Conservation (phyloP, 1,139 yeast species). For the Blastobotrys apis region DNA sequence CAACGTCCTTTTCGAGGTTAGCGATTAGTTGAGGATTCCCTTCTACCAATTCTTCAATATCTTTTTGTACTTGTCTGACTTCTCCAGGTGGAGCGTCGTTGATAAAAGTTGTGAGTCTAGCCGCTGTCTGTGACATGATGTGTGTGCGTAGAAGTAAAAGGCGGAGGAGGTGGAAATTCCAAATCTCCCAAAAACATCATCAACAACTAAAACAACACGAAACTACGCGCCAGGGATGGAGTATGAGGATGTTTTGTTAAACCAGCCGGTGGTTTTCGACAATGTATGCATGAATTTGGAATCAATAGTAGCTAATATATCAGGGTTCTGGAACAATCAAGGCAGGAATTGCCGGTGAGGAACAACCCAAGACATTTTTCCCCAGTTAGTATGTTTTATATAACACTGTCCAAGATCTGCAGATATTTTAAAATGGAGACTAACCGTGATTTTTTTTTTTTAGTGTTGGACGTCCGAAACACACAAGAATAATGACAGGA, state of each 20-base stretch:
- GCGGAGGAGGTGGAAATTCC: no score
- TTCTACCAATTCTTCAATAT: constrained; percentile 37
- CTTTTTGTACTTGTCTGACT: constrained; percentile 25
- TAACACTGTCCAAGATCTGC: no score
- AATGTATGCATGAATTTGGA: constrained; percentile 40
- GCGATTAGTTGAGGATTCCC: constrained; percentile 31
- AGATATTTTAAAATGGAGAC: not conserved
- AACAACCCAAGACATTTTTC: constrained; percentile 59
- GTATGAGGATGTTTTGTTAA: constrained; percentile 41
- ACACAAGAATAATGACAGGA: constrained; percentile 81
- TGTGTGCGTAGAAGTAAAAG: not conserved
- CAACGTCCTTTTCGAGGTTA: constrained; percentile 37
- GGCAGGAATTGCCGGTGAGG: constrained; percentile 94
- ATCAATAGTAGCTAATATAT: not conserved
- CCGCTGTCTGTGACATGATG: constrained; percentile 12
- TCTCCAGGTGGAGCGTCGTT: constrained; percentile 55
- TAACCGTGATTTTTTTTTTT: not conserved
- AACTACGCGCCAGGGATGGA: constrained; percentile 27
- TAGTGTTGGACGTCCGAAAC: constrained; percentile 77
- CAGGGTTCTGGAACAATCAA: constrained; percentile 85
- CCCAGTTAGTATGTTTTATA: constrained; percentile 40
- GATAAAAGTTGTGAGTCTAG: constrained; percentile 38
- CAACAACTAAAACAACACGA: not conserved
- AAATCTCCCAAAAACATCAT: no score
- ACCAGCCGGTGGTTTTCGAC: constrained; percentile 89